A percentile compares a stretch with the other conserved stretches of the same genome.
These are phyloP conservation scores for Cyclostephanos tholiformis DNA, from an alignment of 108 stramenopile genomes.

Conservation along the genomic window DNA sequence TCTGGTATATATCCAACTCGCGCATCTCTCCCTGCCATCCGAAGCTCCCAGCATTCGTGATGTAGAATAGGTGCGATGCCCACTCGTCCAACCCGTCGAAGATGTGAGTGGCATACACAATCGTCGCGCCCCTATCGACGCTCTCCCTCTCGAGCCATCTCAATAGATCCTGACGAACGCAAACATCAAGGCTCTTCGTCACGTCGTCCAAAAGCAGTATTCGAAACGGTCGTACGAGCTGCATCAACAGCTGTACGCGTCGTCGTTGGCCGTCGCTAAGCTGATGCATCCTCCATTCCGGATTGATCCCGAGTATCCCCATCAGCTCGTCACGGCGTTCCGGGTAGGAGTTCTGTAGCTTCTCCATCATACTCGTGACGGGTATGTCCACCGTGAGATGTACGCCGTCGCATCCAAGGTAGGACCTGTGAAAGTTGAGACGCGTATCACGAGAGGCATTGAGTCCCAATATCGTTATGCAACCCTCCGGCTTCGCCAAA, in stretches of 20 bases:
- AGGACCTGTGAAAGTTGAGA: slow-evolving; percentile 92
- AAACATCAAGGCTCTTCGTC: slow-evolving; percentile 95
- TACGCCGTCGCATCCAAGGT: slow-evolving; percentile 88
- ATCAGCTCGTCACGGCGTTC: slow-evolving; percentile 96
- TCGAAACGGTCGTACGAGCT: slow-evolving; percentile 94
- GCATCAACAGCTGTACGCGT: slow-evolving; percentile 96
- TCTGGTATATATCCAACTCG: slow-evolving; percentile 73
- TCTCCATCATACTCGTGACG: slow-evolving; percentile 95
- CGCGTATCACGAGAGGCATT: slow-evolving; percentile 95
- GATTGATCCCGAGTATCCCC: slow-evolving; percentile 93
- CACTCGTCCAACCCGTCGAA: slow-evolving; percentile 93
- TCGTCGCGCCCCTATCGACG: slow-evolving; percentile 88
- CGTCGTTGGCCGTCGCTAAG: slow-evolving; percentile 89
- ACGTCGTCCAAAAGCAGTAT: slow-evolving; percentile 97
- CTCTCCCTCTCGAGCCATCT: slow-evolving; percentile 92
- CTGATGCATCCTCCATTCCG: slow-evolving; percentile 98
- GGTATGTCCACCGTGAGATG: slow-evolving; percentile 93
- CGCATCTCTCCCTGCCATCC: slow-evolving; percentile 86
- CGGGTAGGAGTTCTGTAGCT: slow-evolving; percentile 89
- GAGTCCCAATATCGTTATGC: slow-evolving; percentile 83
- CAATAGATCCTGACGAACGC: slow-evolving; percentile 92
- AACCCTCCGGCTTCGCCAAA: slow-evolving; percentile 68
- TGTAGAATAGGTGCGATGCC: slow-evolving; percentile 66
- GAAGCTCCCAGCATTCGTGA: slow-evolving; percentile 69
- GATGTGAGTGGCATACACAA: slow-evolving; percentile 99